Conservation (phyloP, 257 asterid species). For the Parsonsia alboflavescens region DNA sequence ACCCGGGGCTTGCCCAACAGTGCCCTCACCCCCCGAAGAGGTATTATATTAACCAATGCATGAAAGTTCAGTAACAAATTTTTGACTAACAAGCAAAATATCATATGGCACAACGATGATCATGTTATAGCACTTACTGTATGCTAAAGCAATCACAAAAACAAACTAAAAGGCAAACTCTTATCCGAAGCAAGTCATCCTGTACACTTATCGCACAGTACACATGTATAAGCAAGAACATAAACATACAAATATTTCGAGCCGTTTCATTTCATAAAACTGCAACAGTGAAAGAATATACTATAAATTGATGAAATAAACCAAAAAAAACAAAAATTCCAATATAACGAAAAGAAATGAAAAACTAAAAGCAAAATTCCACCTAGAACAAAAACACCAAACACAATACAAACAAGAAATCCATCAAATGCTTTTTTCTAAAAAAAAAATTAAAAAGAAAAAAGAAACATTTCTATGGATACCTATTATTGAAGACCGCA, state of each 20-base stretch:
- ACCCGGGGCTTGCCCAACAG: no score
- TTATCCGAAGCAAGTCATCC: background rate
- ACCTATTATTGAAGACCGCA: constrained; percentile 22
- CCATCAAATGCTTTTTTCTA: no score
- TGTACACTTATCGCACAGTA: background rate
- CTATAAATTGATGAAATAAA: background rate
- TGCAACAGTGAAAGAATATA: background rate
- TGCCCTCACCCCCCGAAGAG: no score
- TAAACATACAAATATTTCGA: background rate
- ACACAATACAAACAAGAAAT: background rate
- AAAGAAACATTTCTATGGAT: no score
- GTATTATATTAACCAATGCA: no score
- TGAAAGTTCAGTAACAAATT: background rate
- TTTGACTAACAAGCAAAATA: background rate
- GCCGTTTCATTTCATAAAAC: background rate
- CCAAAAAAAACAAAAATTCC: background rate
- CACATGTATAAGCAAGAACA: background rate
- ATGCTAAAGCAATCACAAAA: background rate
- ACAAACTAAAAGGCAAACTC: background rate
- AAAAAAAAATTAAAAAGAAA: no score
- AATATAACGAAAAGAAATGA: background rate
- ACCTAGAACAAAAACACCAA: no score
- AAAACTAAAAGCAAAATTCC: background rate
- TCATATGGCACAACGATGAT: background rate
- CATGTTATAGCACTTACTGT: background rate